Evolutionary conservation across 345 rosid species (phyloP).

Genomic region (Eucalyptus tenuipes): DNA sequence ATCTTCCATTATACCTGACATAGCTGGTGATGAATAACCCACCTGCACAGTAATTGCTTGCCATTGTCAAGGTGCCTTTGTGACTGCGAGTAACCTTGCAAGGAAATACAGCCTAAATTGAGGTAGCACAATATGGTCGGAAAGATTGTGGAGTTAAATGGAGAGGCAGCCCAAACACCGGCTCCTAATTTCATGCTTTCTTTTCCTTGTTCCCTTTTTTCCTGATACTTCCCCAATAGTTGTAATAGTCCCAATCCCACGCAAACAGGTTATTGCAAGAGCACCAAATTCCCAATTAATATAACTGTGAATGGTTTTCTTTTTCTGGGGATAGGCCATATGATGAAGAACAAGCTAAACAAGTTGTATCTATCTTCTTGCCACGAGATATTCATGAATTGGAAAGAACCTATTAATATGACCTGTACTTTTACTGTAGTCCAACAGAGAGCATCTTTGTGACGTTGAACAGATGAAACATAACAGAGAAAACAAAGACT

Average conservation of each 20-base stretch:
- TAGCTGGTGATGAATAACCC: slow-evolving; percentile 30
- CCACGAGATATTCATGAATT: neutral
- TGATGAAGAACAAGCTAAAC: neutral
- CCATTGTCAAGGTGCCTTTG: neutral
- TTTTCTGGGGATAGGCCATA: neutral
- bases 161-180: neutral
- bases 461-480: neutral
- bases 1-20: slow-evolving; percentile 22
- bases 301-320: neutral
- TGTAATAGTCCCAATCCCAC: neutral
- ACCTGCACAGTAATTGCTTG: neutral
- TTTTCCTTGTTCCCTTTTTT: neutral
- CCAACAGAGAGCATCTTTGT: neutral
- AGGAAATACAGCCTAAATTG: neutral
- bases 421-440: no score
- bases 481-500: neutral
- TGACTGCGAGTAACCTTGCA: neutral
- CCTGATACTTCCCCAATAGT: neutral
- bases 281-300: neutral
- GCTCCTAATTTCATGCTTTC: neutral
- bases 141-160: neutral
- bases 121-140: neutral
- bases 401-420: neutral
- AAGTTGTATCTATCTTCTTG: neutral
- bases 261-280: neutral